Evolutionary conservation across 345 rosid species (phyloP).

Genomic region (Microcos paniculata): DNA sequence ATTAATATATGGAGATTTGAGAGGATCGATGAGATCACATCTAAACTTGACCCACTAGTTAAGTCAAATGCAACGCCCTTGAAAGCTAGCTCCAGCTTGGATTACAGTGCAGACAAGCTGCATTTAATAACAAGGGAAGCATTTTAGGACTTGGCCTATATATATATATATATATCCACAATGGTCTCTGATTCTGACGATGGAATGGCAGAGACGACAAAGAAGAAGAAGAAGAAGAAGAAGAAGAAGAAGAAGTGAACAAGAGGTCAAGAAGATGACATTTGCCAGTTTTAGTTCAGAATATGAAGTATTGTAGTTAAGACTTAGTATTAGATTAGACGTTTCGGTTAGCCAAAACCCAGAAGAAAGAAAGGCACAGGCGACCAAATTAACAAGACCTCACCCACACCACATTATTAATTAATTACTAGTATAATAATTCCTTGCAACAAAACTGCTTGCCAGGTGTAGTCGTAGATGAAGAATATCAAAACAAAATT

Average conservation of each 20-base stretch:
- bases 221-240: slow-evolving; percentile 3
- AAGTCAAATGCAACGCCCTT: slow-evolving; percentile 18
- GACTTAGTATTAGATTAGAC: no score
- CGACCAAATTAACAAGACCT: neutral
- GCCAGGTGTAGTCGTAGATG: no score
- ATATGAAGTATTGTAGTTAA: no score
- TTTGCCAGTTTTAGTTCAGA: slow-evolving; percentile 1
- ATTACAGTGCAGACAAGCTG: neutral
- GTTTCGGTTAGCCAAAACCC: neutral
- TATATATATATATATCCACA: neutral
- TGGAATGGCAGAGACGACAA: neutral
- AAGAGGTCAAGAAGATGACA: slow-evolving; percentile 33
- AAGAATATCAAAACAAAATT: neutral
- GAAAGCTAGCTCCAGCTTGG: neutral
- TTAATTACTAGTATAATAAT: neutral
- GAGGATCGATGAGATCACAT: neutral
- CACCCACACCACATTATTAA: slow-evolving; percentile 2
- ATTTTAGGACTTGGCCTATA: neutral
- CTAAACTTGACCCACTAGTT: slow-evolving; percentile 15
- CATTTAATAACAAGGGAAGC: neutral
- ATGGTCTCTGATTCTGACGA: neutral
- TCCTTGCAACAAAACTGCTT: neutral
- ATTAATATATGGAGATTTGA: neutral
- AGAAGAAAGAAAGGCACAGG: neutral
- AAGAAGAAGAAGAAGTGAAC: no score